Evolutionary conservation across 2,329 filamentous ascomycete genomes (phyloP), one percentile per base, ranked within the genome.

Genomic region (Epicoccum sorghinum): DNA sequence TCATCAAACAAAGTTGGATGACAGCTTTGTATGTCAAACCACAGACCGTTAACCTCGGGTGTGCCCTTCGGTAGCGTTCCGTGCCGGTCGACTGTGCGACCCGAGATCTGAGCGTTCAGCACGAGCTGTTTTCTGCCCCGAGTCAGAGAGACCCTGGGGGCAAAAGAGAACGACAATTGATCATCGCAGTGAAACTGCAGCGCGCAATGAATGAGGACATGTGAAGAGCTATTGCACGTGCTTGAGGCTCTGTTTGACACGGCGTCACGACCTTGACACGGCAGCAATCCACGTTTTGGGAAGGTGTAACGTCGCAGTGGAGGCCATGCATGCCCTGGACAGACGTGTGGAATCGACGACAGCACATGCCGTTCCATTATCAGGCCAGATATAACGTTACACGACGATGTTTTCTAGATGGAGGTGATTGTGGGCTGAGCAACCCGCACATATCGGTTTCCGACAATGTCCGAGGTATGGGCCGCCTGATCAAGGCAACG

Each of bases 31-130:
- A 39, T 45, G 32, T 50, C 52, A 44, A 53, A 42, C 40, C 46
- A 24, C 24, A 45, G 43, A 22, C 36, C 47, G 52, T 57, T 48
- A 40, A 55, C 41, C 53, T 60, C 58, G 59, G 58, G 51, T 56
- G 50, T 47, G 59, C 49, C 62, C 57, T 57, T 56, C 52, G 55
- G 55, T 62, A 64, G 62, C 57, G 61, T 59, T 63, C 63, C 63
- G 63, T 60, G 60, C 63, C 62, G 63, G 63, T 51, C 41, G 38
- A 57, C 50, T 52, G 48, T 54, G 55, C 50, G 57, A 64, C 44
- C 60, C 58, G 60, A 64, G 60, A 66, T 66, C 60, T 60, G 53
- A 61, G 60, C 57, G 52, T 40, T 54, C 51, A 62, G 61, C 62
- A 62, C 62, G 55, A 62, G 52, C 59, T 62, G 46, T 50, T 32